A percentile compares a stretch with the other conserved stretches of the same genome.
These are phyloP conservation scores for Neophaeococcomyces mojaviensis DNA, from an alignment of 2,329 filamentous ascomycete genomes.

Conservation along the genomic window DNA sequence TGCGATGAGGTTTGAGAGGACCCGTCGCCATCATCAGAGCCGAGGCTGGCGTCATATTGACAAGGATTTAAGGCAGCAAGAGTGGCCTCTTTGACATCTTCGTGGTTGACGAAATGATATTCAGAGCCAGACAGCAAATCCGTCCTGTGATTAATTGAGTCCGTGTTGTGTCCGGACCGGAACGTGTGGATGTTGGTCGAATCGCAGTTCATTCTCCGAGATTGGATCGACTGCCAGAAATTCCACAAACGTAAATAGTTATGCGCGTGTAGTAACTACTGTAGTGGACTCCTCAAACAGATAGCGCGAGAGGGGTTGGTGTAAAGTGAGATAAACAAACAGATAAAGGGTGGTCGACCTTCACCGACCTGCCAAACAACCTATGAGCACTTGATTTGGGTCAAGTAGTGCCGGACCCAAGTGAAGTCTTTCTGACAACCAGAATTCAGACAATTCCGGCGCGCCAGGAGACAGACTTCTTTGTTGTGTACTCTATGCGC, in stretches of 20 bases:
- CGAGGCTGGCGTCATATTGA: constrained; percentile 3
- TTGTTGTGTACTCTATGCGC: constrained; percentile 2
- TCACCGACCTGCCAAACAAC: constrained; percentile 9
- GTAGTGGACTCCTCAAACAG: background rate
- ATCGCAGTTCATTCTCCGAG: constrained; percentile 3
- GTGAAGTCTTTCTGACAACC: background rate
- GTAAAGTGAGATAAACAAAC: background rate
- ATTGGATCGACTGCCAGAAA: too few relatives aligned
- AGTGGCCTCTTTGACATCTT: background rate
- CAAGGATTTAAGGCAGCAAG: background rate
- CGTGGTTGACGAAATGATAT: background rate
- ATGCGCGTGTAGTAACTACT: too few relatives aligned
- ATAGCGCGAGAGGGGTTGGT: background rate
- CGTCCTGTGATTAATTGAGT: background rate
- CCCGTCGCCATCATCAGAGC: background rate
- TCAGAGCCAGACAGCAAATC: background rate
- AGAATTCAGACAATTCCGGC: background rate
- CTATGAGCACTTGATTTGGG: constrained; percentile 2
- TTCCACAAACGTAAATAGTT: too few relatives aligned
- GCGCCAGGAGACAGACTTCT: constrained; percentile 1
- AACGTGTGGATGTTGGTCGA: background rate
- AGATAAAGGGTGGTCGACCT: constrained; percentile 1
- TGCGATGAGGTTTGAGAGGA: constrained; percentile 5
- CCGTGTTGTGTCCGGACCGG: background rate
- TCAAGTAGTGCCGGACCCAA: background rate